Base-by-base conservation (phyloP, 1,284 basidiomycete species). In the Ceratobasidium sp. region DNA sequence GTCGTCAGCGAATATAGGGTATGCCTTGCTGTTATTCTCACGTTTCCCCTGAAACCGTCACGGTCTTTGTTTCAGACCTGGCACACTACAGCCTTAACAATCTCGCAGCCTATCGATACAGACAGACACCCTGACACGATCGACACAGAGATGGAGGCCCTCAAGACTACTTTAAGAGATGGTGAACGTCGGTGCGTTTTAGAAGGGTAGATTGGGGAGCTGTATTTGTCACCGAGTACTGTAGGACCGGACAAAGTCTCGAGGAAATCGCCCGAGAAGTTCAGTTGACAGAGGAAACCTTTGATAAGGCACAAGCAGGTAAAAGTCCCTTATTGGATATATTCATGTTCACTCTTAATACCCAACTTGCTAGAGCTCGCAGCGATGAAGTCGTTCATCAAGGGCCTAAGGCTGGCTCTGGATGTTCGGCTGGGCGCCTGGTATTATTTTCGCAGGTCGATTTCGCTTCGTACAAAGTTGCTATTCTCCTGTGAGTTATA, bases 371-470 rank as follows among this genome's bases (percentile, higher is more conserved):
- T 33, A 77, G 73, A 77, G 33, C 49, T 77, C 51, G 26, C 26
- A 6, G 49, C 49, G 1, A 77, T 77, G 61, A 77, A 77, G 40
- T 67, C 73, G 28, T 77, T 77, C 40, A 77, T 67, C 63, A 77
- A 77, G 40, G 73, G 73, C 10, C n/a, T 77, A 33, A 49, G 42
- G 40, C 63, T 67, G 28, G 73, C 73, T 12, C 67, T 77, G 73
- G 56, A 55, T 53, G 20, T 88, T 15, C 94, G 97, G 33, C 85
- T 93, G 77, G 83, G 87, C 13, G 91, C 91, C 81, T 99, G 97
- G 97, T 90, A 93, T 78, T 91, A 93, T 72, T 97, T 98, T 87
- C 91, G 97, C 71, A 89, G 91, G 10, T 93, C 94, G 82, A 96
- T 97, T 80, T 93, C 96, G 12, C 87, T 95, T 33, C 92, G 96